Evolutionary conservation across 768 basidiomycete genomes (phyloP).

Genomic region (Agrocybe praecox): DNA sequence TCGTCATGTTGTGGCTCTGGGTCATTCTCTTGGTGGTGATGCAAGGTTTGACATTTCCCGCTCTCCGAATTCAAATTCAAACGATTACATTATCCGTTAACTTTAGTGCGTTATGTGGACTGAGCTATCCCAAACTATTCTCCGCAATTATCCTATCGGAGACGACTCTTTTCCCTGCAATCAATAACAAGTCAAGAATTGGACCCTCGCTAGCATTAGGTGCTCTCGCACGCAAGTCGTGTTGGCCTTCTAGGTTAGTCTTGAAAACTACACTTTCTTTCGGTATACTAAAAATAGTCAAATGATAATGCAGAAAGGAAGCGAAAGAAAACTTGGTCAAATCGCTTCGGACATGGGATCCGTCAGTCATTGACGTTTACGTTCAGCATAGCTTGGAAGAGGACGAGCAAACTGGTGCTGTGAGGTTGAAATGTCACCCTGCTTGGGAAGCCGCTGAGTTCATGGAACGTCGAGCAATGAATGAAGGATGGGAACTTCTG

Average conservation of each 20-base stretch:
- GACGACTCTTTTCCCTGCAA: constrained; percentile 20
- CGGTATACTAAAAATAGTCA: neutral
- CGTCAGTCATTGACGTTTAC: constrained; percentile 20
- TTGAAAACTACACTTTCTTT: neutral
- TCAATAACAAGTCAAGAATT: constrained; percentile 1
- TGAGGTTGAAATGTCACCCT: constrained; percentile 24
- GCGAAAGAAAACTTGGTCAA: constrained; percentile 20
- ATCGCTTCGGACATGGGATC: constrained; percentile 21
- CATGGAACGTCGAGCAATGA: constrained; percentile 21
- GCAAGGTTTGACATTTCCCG: constrained; percentile 16
- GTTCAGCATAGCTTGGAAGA: constrained; percentile 21
- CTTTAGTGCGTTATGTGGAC: constrained; percentile 18
- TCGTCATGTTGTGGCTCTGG: constrained; percentile 18
- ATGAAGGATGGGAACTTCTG: constrained; percentile 27
- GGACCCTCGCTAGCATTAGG: constrained; percentile 6
- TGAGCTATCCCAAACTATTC: constrained; percentile 24
- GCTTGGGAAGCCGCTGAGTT: constrained; percentile 25
- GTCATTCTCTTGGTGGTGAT: constrained; percentile 28
- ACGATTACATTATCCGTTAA: neutral
- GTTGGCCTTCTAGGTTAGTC: constrained; percentile 25
- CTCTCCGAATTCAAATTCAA: neutral
- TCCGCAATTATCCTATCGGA: constrained; percentile 18
- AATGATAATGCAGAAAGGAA: constrained; percentile 19
- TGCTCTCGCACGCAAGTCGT: constrained; percentile 20
- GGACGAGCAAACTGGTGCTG: constrained; percentile 19